Conservation (phyloP, 371 early-diverging fungal genomes). For the Rhizopus delemar region DNA sequence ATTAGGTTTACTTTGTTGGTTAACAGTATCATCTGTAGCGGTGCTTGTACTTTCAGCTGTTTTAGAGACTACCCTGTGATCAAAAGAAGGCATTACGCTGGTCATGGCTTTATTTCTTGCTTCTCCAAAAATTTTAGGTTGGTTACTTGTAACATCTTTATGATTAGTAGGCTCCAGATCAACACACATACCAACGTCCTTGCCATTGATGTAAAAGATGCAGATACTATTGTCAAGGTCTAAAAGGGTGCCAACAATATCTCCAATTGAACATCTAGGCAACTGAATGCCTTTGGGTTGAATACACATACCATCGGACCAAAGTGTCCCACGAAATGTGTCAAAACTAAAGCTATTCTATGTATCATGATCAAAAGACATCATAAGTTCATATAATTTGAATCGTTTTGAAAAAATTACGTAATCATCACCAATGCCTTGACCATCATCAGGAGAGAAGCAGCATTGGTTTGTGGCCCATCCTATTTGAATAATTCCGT, state of each 20-base stretch:
- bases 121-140: not conserved
- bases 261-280: slow-evolving; percentile 42
- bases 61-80: too few species aligned
- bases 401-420: slow-evolving; percentile 25
- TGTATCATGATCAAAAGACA: not conserved
- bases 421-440: slow-evolving; percentile 63
- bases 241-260: slow-evolving; percentile 49
- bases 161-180: slow-evolving; percentile 42
- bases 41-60: too few species aligned
- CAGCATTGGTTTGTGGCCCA: slow-evolving; percentile 64
- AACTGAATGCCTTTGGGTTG: slow-evolving; percentile 36
- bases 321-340: slow-evolving; percentile 58
- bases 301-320: slow-evolving; percentile 50
- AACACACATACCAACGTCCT: slow-evolving; percentile 41
- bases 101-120: too few species aligned
- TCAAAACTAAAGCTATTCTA: slow-evolving; percentile 66
- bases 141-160: not conserved
- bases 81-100: too few species aligned
- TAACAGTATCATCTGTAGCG: too few species aligned
- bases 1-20: too few species aligned
- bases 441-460: slow-evolving; percentile 67
- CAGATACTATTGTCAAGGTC: slow-evolving; percentile 50
- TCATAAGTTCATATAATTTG: too few species aligned
- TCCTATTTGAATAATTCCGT: slow-evolving; percentile 70
- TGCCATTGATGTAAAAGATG: slow-evolving; percentile 48